These are phyloP conservation scores for Aspergillus novoparasiticus DNA, from an alignment of 2,329 filamentous ascomycete genomes.

Conservation along the genomic window DNA sequence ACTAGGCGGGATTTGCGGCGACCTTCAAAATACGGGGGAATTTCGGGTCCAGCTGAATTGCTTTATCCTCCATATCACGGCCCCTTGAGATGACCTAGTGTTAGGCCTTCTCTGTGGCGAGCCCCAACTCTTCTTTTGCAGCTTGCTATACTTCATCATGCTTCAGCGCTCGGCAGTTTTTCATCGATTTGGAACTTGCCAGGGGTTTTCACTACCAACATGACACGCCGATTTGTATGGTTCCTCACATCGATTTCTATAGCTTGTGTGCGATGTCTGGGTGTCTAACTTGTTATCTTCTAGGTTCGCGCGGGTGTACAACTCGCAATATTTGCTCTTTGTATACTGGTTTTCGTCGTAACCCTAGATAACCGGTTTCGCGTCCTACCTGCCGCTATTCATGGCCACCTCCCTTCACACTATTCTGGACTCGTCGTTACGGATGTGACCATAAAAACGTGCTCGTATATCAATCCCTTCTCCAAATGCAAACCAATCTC, in stretches of 20 bases:
- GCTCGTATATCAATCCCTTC: slow-evolving; percentile 73
- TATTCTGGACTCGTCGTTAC: slow-evolving; percentile 83
- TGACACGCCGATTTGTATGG: slow-evolving; percentile 48
- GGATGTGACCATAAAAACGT: slow-evolving; percentile 77
- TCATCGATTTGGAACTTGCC: slow-evolving; percentile 31
- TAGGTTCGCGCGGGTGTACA: slow-evolving; percentile 71
- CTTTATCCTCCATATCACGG: slow-evolving; percentile 16
- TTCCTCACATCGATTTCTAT: neutral
- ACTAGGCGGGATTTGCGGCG: slow-evolving; percentile 3
- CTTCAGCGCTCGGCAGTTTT: slow-evolving; percentile 31
- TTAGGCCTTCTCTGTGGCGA: slow-evolving; percentile 31
- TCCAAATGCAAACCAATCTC: slow-evolving; percentile 75
- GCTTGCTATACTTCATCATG: slow-evolving; percentile 33
- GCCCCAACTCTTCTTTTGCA: slow-evolving; percentile 15
- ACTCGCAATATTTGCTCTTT: slow-evolving; percentile 65
- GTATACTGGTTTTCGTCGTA: slow-evolving; percentile 72
- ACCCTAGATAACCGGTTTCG: slow-evolving; percentile 87
- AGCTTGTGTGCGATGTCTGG: neutral
- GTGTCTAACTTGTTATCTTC: slow-evolving; percentile 9
- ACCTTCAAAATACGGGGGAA: neutral
- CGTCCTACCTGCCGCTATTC: slow-evolving; percentile 80
- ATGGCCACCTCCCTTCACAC: slow-evolving; percentile 83
- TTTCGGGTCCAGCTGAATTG: neutral
- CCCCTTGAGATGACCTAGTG: slow-evolving; percentile 35
- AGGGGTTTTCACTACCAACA: slow-evolving; percentile 34